Conservation (phyloP, 1,139 yeast genomes). For the Dujonia santamariae region DNA sequence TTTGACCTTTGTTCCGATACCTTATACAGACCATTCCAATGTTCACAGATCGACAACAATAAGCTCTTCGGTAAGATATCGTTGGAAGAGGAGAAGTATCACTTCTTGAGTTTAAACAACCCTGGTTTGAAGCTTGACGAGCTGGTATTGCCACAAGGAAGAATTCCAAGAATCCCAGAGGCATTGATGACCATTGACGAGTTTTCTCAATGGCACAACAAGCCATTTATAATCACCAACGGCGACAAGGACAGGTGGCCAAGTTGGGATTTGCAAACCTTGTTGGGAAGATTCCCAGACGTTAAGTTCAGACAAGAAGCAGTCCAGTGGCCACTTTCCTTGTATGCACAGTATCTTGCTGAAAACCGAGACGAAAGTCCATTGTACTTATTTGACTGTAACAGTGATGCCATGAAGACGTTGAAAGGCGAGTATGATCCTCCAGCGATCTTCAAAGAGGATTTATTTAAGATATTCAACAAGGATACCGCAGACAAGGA, state of each 20-base stretch:
- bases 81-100: constrained; percentile 40
- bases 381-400: constrained; percentile 79
- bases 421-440: constrained; percentile 51
- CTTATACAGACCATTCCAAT: constrained; percentile 75
- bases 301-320: constrained; percentile 78
- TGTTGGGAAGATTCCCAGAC: constrained; percentile 53
- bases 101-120: constrained; percentile 7
- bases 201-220: constrained; percentile 46
- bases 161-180: constrained; percentile 49
- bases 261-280: constrained; percentile 52
- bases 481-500: constrained; percentile 10
- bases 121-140: constrained; percentile 5
- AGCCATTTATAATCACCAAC: constrained; percentile 67
- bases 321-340: constrained; percentile 69
- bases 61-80: constrained; percentile 46
- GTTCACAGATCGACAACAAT: constrained; percentile 64
- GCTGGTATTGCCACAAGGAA: constrained; percentile 26
- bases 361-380: constrained; percentile 78
- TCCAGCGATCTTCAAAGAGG: constrained; percentile 53
- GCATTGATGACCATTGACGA: constrained; percentile 32
- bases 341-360: constrained; percentile 60
- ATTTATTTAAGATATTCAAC: constrained; percentile 42
- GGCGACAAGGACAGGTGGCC: constrained; percentile 55
- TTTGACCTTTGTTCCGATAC: constrained; percentile 52
- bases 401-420: constrained; percentile 58